Percentiles rank a stretch among this genome's conserved stretches.
Conservation (phyloP, 805 yeast species). For the Candida piceae region DNA sequence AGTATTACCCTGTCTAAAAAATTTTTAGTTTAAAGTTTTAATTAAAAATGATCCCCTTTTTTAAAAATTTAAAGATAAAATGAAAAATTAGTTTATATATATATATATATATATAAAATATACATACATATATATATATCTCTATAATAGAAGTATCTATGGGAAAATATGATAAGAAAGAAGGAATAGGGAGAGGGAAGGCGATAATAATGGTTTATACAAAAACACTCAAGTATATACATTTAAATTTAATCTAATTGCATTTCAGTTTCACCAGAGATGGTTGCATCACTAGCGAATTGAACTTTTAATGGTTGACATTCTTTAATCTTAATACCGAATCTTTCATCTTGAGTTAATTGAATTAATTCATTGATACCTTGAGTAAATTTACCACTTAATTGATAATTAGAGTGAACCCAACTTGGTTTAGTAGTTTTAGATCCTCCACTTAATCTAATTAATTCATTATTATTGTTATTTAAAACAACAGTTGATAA, state of each 20-base stretch:
- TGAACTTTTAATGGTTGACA: slow-evolving; percentile 47
- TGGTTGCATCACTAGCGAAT: slow-evolving; percentile 7
- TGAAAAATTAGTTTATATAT: no score
- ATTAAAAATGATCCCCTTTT: no score
- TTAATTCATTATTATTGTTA: slow-evolving; percentile 45
- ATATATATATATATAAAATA: no score
- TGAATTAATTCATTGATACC: slow-evolving; percentile 52
- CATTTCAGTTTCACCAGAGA: slow-evolving; percentile 9
- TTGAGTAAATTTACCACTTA: slow-evolving; percentile 42
- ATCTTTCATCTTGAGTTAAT: slow-evolving; percentile 60
- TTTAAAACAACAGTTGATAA: slow-evolving; percentile 65
- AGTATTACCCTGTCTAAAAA: no score
- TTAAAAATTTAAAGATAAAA: no score
- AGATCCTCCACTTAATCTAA: slow-evolving; percentile 79
- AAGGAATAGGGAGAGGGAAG: no score
- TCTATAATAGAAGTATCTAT: no score
- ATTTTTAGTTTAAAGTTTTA: no score
- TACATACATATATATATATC: no score
- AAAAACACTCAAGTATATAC: no score
- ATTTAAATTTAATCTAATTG: slow-evolving; percentile 6
- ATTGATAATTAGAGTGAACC: slow-evolving; percentile 75
- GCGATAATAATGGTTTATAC: no score
- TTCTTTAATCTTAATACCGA: slow-evolving; percentile 63
- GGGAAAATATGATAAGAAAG: no score
- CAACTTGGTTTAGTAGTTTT: slow-evolving; percentile 70